Conservation (phyloP, 2,329 filamentous ascomycete genomes). For the Pyrenochaeta sp. region DNA sequence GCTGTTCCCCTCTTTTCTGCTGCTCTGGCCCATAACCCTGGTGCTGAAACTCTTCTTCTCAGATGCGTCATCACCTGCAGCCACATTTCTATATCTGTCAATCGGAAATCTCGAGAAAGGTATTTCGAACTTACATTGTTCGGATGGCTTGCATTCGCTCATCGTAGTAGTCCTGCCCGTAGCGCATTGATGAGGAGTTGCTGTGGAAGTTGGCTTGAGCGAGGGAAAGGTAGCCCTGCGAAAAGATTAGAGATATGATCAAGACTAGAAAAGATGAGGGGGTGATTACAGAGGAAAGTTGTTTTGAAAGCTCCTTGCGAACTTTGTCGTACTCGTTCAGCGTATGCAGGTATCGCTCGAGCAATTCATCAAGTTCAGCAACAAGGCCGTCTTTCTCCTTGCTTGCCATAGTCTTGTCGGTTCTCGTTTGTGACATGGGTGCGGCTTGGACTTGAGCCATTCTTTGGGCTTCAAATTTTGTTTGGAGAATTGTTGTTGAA, state of each 20-base stretch:
- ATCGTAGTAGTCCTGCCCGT: slow-evolving; percentile 76
- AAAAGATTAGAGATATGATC: slow-evolving; percentile 2
- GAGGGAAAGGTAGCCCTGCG: slow-evolving; percentile 59
- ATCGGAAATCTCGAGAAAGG: neutral
- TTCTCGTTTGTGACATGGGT: neutral
- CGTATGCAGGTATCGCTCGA: slow-evolving; percentile 70
- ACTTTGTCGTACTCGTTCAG: slow-evolving; percentile 72
- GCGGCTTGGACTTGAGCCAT: slow-evolving; percentile 18
- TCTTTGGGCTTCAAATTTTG: neutral
- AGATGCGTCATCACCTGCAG: too few species aligned
- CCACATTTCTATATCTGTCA: slow-evolving; percentile 6
- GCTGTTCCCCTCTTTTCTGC: too few species aligned
- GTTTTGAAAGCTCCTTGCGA: slow-evolving; percentile 60
- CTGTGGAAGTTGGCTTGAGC: slow-evolving; percentile 79
- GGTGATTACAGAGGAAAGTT: slow-evolving; percentile 66
- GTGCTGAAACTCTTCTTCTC: too few species aligned
- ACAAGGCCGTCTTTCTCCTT: slow-evolving; percentile 38
- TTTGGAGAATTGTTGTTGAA: neutral
- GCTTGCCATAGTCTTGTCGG: neutral
- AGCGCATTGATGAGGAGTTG: slow-evolving; percentile 68
- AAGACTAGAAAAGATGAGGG: neutral
- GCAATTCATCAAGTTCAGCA: slow-evolving; percentile 65
- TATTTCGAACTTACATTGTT: slow-evolving; percentile 50
- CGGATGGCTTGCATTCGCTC: slow-evolving; percentile 72
- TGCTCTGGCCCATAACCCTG: too few species aligned